Percentiles rank a stretch among this genome's conserved stretches.
Conservation (phyloP, 768 basidiomycete genomes). For the Termitomyces sp. region DNA sequence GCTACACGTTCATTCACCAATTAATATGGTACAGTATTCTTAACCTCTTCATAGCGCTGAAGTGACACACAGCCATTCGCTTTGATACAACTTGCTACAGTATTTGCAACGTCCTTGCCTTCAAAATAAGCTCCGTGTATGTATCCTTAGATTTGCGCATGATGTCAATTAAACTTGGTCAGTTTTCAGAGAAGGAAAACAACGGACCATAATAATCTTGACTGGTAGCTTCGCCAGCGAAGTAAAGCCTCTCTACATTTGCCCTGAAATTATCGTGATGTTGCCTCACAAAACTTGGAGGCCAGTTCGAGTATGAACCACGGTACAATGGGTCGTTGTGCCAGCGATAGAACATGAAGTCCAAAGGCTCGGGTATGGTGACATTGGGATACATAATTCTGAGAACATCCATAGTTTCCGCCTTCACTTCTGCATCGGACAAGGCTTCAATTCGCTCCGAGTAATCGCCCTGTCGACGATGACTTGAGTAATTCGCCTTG, state of each 20-base stretch:
- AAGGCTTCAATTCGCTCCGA: neutral
- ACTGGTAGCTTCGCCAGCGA: neutral
- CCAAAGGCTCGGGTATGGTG: neutral
- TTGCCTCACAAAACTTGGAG: neutral
- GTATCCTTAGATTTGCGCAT: neutral
- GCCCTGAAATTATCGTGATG: neutral
- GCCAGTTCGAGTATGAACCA: neutral
- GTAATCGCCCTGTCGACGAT: neutral
- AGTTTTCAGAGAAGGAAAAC: neutral
- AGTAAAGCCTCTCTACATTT: neutral
- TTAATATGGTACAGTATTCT: neutral
- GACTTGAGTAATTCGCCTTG: too few relatives aligned
- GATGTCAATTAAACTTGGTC: neutral
- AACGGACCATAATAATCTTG: neutral
- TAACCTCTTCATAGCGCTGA: neutral
- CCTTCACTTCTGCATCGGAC: neutral
- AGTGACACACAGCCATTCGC: neutral
- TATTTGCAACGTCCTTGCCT: neutral
- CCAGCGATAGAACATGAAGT: neutral
- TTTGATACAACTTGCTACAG: neutral
- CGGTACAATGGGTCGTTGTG: neutral
- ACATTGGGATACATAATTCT: neutral
- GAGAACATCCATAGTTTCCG: neutral
- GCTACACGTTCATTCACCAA: neutral
- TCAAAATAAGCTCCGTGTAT: neutral